Base-by-base conservation (phyloP, 225 moss, liverwort and hornwort species). In the Physcomitrellopsis africana region DNA sequence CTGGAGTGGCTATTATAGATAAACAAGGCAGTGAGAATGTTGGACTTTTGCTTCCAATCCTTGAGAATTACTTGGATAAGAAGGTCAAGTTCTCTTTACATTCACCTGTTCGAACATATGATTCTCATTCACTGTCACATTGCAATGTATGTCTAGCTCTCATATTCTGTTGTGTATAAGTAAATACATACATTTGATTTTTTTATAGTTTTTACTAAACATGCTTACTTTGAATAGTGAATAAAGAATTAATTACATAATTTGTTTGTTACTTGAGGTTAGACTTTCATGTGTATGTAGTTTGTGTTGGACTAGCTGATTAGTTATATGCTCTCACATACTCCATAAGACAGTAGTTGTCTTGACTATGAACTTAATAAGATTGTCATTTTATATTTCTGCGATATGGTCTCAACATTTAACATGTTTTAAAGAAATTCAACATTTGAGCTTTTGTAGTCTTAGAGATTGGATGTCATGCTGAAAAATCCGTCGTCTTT, bases 21-120 rank as follows among this genome's bases (percentile, higher is more conserved):
- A 93, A 92, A 81, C 95, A 92, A 79, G 99, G 95, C 76, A 87
- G 92, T 66, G 84, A 91, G 57, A 99, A 93, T 68, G 95, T 99
- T 62, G 89, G 82, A 13, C 84, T 99, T 54, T 80, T 99, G 65
- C 85, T 99, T 43, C 99, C 99, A 37, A 95, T 99, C 64, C 87
- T 95, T 81, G 95, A 99, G 77, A 86, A 95, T 65, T 93, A 93
- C 80, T 92, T 99, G 7, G 92, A 99, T 72, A 93, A 89, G 76
- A 99, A 99, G 96, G 96, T 94, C 63, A 23, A 72, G 12, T 32
- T 73, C 16, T 32, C 13, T 48, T 52, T 42, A 43, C 12, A 26
- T 70, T 29, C 29, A 17, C 48, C 11, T 62, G 18, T 61, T 63
- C 63, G 18, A 37, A 10, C 51, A 27, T 46, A 29, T 45, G 19